Percentiles rank a stretch among this genome's conserved stretches.
Conservation (phyloP, 495 filamentous ascomycete species). For the Mycothermus thermophilus region DNA sequence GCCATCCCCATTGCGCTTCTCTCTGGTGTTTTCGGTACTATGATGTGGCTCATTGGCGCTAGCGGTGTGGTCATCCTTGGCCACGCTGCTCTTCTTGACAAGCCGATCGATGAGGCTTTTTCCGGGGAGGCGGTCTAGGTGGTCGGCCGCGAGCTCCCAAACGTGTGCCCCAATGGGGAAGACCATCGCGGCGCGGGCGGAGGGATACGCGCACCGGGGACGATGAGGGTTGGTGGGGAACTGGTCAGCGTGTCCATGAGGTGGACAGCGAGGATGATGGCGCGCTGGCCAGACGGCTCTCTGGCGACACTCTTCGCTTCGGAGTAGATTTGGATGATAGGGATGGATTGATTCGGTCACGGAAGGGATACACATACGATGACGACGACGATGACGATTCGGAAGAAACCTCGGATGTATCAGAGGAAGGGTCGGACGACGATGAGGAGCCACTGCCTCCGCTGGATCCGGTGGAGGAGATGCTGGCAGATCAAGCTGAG, state of each 20-base stretch:
- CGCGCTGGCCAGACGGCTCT: conserved; percentile 27
- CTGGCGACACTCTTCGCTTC: conserved; percentile 47
- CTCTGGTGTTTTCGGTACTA: conserved; percentile 65
- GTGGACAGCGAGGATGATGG: conserved; percentile 51
- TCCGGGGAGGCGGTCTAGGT: conserved; percentile 99
- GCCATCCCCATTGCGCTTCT: conserved; percentile 70
- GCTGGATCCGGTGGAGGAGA: conserved; percentile 54
- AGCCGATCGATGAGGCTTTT: conserved; percentile 99
- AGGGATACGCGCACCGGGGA: conserved; percentile 45
- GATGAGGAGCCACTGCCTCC: conserved; percentile 35
- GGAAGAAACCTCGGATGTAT: conserved; percentile 37
- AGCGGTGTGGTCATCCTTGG: conserved; percentile 82
- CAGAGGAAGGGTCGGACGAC: conserved; percentile 30
- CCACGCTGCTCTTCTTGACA: conserved; percentile 93
- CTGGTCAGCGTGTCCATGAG: conserved; percentile 44
- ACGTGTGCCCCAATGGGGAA: conserved; percentile 92
- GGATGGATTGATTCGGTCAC: conserved; percentile 29
- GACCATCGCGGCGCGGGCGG: conserved; percentile 81
- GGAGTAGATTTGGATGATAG: conserved; percentile 41
- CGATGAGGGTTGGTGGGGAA: conserved; percentile 28
- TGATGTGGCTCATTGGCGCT: conserved; percentile 91
- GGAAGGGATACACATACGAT: conserved; percentile 31
- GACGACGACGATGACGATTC: conserved; percentile 29
- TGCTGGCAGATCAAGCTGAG: conserved; percentile 57
- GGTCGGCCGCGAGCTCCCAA: conserved; percentile 99